phyloP scores from a whole-genome alignment of 176 grass and related monocot species.

The Themeda triandra region DNA sequence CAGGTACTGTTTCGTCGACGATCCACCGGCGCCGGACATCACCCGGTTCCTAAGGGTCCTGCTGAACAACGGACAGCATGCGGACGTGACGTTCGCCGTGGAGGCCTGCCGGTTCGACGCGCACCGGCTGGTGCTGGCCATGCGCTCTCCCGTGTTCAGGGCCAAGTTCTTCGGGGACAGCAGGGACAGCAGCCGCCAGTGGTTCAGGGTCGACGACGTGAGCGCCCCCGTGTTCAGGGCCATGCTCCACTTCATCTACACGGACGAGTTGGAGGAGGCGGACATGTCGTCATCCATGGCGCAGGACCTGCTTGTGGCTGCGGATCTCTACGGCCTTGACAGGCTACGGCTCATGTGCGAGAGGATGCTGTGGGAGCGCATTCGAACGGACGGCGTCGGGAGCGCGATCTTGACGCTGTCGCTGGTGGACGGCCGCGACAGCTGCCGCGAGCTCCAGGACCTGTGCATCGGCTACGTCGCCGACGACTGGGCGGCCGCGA shows the following conservation, averaged over 20 bases:
- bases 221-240: neutral
- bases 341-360: neutral
- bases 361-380: neutral
- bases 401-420: neutral
- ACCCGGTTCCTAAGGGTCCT: neutral
- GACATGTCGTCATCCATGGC: no score
- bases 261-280: neutral
- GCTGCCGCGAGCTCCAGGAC: neutral
- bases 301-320: neutral
- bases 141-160: neutral
- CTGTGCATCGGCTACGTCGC: neutral
- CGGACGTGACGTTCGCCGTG: neutral
- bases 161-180: neutral
- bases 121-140: neutral
- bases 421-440: neutral
- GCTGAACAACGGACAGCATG: neutral
- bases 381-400: neutral
- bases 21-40: neutral
- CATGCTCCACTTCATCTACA: slow-evolving; percentile 4
- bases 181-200: neutral
- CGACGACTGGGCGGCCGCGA: neutral
- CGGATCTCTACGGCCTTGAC: neutral
- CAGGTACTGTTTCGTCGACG: neutral
- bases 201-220: neutral
- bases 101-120: neutral